These are phyloP conservation scores for Verticillium alfalfae DNA, from an alignment of 2,329 filamentous ascomycete genomes.

Conservation along the genomic window DNA sequence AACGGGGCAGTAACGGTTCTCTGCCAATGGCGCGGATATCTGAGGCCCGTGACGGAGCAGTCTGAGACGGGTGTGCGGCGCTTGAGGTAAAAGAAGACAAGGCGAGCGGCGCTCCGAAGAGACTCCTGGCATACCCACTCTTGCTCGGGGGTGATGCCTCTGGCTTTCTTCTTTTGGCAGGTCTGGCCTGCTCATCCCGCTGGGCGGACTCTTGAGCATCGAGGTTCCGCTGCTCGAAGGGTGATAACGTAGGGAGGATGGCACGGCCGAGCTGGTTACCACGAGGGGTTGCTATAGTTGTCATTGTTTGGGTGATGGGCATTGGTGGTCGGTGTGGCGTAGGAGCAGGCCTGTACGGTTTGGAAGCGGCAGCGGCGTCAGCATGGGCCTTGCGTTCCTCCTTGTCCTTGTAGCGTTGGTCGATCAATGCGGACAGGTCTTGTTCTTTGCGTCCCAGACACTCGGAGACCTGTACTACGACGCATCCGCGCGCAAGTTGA, in stretches of 20 bases:
- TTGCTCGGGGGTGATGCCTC: slow-evolving; percentile 34
- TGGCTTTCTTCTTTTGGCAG: slow-evolving; percentile 34
- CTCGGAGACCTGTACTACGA: slow-evolving; percentile 77
- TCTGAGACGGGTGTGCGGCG: neutral
- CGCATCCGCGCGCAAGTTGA: slow-evolving; percentile 66
- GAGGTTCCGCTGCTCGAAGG: slow-evolving; percentile 55
- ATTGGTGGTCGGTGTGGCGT: slow-evolving; percentile 37
- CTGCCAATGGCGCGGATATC: neutral
- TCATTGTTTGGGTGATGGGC: neutral
- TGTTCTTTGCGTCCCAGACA: slow-evolving; percentile 67
- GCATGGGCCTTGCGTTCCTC: slow-evolving; percentile 36
- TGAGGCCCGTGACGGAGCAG: neutral
- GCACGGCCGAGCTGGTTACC: slow-evolving; percentile 47
- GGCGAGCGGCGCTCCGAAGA: slow-evolving; percentile 41
- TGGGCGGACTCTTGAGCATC: slow-evolving; percentile 11
- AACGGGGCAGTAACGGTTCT: neutral
- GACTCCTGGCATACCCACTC: slow-evolving; percentile 42
- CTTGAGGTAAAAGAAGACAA: slow-evolving; percentile 18
- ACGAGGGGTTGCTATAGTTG: neutral
- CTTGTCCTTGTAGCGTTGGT: slow-evolving; percentile 59
- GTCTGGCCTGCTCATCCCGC: slow-evolving; percentile 15
- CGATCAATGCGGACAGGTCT: slow-evolving; percentile 70
- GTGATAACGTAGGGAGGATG: slow-evolving; percentile 51
- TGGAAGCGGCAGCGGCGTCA: slow-evolving; percentile 14
- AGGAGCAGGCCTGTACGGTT: slow-evolving; percentile 12